These are phyloP conservation scores for Gossypium trilobum DNA, from an alignment of 441 rosid species.

Conservation along the genomic window DNA sequence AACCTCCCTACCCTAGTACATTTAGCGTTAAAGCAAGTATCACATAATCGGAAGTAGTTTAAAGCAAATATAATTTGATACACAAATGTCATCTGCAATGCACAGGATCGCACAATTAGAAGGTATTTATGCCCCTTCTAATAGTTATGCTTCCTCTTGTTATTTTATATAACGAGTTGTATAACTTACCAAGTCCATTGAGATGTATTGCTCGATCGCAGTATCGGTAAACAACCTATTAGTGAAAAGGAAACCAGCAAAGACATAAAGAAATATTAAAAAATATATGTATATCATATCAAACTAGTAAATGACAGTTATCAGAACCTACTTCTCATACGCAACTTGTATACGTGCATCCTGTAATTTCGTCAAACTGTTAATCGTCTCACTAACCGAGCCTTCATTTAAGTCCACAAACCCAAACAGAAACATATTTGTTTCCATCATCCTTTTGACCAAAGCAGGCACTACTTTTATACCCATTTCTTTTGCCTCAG, in stretches of 20 bases:
- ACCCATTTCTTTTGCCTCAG: slow-evolving; percentile 42
- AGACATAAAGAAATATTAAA: slow-evolving; percentile 8
- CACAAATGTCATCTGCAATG: not conserved
- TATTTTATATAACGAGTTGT: not conserved
- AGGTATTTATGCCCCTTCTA: not conserved
- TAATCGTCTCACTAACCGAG: slow-evolving; percentile 34
- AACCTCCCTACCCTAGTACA: slow-evolving; percentile 44
- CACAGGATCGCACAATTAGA: not conserved
- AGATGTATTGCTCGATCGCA: slow-evolving; percentile 46
- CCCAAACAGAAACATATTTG: slow-evolving; percentile 59
- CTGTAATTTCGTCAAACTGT: slow-evolving; percentile 44
- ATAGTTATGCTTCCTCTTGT: not conserved
- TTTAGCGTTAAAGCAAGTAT: slow-evolving; percentile 1
- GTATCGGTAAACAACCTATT: slow-evolving; percentile 46
- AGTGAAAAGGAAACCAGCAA: slow-evolving; percentile 18
- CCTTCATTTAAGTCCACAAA: slow-evolving; percentile 44
- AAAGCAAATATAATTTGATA: not conserved
- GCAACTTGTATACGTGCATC: slow-evolving; percentile 50
- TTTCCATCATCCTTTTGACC: slow-evolving; percentile 58
- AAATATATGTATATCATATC: not conserved
- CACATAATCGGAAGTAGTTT: not conserved
- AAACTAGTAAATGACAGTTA: not conserved
- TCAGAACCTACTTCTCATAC: slow-evolving; percentile 38
- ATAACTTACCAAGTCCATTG: slow-evolving; percentile 60
- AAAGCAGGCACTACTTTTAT: slow-evolving; percentile 39